These are phyloP conservation scores for Microbotryomycetes sp. DNA, from an alignment of 1,284 basidiomycete genomes.

Conservation along the genomic window DNA sequence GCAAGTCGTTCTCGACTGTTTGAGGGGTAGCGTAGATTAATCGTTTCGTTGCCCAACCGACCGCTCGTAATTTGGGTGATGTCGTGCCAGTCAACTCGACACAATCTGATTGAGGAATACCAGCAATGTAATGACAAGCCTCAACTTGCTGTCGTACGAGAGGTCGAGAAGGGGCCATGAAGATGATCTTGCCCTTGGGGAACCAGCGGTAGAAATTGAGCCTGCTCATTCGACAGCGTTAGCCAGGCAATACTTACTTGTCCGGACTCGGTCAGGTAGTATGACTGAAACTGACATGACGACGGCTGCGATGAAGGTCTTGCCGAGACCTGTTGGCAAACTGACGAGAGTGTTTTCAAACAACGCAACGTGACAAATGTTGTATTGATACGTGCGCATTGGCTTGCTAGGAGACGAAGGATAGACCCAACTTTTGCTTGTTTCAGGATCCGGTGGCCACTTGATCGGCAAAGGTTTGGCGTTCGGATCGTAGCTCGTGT, in stretches of 20 bases:
- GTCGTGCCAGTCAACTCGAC: constrained; percentile 75
- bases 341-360: constrained; percentile 94
- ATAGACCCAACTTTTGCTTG: constrained; percentile 82
- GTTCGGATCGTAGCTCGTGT: constrained; percentile 34
- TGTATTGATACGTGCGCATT: constrained; percentile 82
- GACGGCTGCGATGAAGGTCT: constrained; percentile 96
- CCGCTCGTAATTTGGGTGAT: constrained; percentile 45
- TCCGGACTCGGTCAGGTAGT: not conserved
- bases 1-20: constrained; percentile 84
- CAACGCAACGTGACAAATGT: constrained; percentile 79
- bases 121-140: constrained; percentile 88
- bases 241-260: not conserved
- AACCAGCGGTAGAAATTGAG: constrained; percentile 71
- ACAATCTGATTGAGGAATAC: constrained; percentile 81
- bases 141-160: constrained; percentile 90
- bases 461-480: constrained; percentile 68
- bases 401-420: constrained; percentile 75
- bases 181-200: constrained; percentile 85
- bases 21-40: constrained; percentile 99
- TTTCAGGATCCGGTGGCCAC: constrained; percentile 63
- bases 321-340: constrained; percentile 91
- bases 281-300: constrained; percentile 57
- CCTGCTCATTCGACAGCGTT: constrained; percentile 2
- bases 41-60: constrained; percentile 69
- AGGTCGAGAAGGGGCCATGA: constrained; percentile 92